A percentile compares a stretch with the other conserved stretches of the same genome.
Evolutionary conservation across 371 early-diverging fungal species (phyloP).

Genomic region (Mucor indicus): DNA sequence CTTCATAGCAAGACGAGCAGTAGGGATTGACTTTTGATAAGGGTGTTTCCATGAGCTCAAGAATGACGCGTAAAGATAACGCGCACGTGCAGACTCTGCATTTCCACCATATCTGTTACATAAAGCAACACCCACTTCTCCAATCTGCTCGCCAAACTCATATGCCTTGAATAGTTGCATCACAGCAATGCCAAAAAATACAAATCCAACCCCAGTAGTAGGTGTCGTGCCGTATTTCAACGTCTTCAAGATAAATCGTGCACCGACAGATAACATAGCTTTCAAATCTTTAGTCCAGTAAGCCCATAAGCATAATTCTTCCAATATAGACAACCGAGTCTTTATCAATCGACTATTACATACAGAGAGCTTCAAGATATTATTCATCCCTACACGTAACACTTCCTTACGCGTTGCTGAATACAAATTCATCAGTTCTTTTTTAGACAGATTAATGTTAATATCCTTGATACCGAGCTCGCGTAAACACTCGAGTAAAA

Average conservation of each 20-base stretch:
- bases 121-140: constrained; percentile 34
- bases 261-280: constrained; percentile 30
- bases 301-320: constrained; percentile 45
- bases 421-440: constrained; percentile 25
- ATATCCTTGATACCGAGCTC: constrained; percentile 41
- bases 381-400: constrained; percentile 26
- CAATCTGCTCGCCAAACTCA: constrained; percentile 41
- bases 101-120: constrained; percentile 41
- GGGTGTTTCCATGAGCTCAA: constrained; percentile 40
- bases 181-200: constrained; percentile 43
- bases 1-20: constrained; percentile 38
- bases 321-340: constrained; percentile 36
- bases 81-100: constrained; percentile 38
- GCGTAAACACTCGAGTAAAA: constrained; percentile 33
- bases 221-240: constrained; percentile 37
- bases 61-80: constrained; percentile 32
- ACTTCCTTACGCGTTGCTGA: constrained; percentile 30
- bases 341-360: constrained; percentile 40
- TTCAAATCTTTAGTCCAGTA: constrained; percentile 36
- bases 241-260: constrained; percentile 30
- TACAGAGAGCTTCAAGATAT: constrained; percentile 28
- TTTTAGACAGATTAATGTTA: constrained; percentile 16
- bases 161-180: constrained; percentile 41
- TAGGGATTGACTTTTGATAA: constrained; percentile 32
- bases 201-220: constrained; percentile 44